Evolutionary conservation across 2,329 filamentous ascomycete species (phyloP), one percentile per base, ranked within the genome.

Genomic region (Ceratocystis ficicola): DNA sequence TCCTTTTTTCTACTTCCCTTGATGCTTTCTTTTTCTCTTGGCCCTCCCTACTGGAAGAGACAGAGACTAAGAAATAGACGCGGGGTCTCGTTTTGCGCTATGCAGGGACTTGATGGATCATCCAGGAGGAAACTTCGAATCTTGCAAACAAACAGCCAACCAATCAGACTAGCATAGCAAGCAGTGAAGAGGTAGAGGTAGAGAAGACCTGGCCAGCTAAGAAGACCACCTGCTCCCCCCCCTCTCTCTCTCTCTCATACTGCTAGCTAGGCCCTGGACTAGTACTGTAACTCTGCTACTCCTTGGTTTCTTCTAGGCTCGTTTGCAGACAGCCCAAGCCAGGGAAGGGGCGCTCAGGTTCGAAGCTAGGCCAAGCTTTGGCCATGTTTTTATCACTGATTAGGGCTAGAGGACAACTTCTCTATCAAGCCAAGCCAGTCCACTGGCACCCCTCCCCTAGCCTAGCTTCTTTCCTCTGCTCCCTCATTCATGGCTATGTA

Each of bases 311-410:
- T 20, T 32, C 55, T n/a, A 36, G n/a, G 5, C 17, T 59, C 28
- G 7, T 59, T 59, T 59, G 55, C 17, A 25, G 55, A n/a, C 28
- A 59, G 8, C 10, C 52, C 12, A 59, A 20, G 52, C 28, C 28
- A 20, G 22, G 48, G 48, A 25, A 28, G 22, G 48, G 48, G 48
- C 20, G 48, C 5, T 7, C 20, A 48, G 17, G 46, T 2, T 48
- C 17, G 2, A 36, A 25, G 55, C 55, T 59, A 36, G 32, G 55
- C 25, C 55, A 59, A 59, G 55, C 55, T 59, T 59, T 59, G 30
- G 55, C 55, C 55, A 59, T 59, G 28, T 59, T 59, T 41, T 59
- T 30, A 15, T 59, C 55, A 28, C 25, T 59, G 55, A n/a, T 6
- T 28, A 30, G 32, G 52, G 15, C 52, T 30, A 20, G n/a, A 30